These are phyloP conservation scores for Cadophora luteo-olivacea DNA, from an alignment of 2,329 filamentous ascomycete genomes.

Conservation along the genomic window DNA sequence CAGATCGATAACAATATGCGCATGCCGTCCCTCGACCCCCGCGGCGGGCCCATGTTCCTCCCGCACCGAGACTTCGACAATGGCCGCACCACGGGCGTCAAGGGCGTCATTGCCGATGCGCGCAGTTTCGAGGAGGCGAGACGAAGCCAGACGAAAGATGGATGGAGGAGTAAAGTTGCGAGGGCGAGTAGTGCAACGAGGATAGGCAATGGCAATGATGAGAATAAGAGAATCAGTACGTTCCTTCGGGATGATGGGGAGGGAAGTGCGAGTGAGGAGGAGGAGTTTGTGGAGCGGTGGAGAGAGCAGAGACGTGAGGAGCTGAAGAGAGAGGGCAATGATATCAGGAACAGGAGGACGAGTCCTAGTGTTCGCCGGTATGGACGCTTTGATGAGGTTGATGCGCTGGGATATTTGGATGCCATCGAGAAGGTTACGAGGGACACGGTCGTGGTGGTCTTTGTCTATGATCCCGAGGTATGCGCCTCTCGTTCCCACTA, in stretches of 20 bases:
- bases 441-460: conserved; percentile 88
- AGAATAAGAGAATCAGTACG: conserved; percentile 35
- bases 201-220: conserved; percentile 13
- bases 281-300: conserved; percentile 90
- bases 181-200: conserved; percentile 47
- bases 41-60: conserved; percentile 57
- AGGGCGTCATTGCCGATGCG: conserved; percentile 86
- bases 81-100: conserved; percentile 79
- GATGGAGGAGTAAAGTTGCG: conserved; percentile 55
- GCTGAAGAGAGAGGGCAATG: conserved; percentile 67
- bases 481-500: conserved; percentile 43
- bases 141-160: conserved; percentile 43
- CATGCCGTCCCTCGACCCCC: conserved; percentile 62
- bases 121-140: conserved; percentile 75
- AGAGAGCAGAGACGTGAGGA: conserved; percentile 80
- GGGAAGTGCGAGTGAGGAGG: conserved; percentile 58
- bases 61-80: conserved; percentile 68
- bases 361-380: conserved; percentile 81
- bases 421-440: conserved; percentile 88
- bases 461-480: conserved; percentile 90
- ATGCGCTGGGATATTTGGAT: conserved; percentile 92
- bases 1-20: conserved; percentile 71
- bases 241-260: conserved; percentile 41
- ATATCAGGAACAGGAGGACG: conserved; percentile 68
- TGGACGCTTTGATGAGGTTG: conserved; percentile 81